Conservation (phyloP, 345 rosid species). For the Tarenaya hassleriana region DNA sequence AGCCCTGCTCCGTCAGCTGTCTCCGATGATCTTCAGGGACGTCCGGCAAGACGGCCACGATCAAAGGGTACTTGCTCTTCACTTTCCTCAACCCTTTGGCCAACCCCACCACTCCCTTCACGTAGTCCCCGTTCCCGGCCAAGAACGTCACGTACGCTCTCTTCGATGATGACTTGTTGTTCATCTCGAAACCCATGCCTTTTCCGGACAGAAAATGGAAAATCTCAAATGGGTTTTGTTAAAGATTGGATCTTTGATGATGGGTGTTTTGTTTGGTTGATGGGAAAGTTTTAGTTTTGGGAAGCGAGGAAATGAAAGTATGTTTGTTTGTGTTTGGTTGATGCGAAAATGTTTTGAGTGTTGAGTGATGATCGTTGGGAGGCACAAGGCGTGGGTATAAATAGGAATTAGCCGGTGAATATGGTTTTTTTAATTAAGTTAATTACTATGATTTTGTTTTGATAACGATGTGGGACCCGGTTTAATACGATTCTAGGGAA, state of each 20-base stretch:
- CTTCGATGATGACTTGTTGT: constrained; percentile 18
- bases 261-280: too few relatives aligned
- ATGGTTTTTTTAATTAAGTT: constrained; percentile 6
- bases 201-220: not conserved
- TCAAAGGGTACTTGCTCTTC: constrained; percentile 47
- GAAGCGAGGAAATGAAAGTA: too few relatives aligned
- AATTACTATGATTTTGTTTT: not conserved
- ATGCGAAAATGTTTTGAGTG: not conserved
- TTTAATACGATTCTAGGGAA: too few relatives aligned
- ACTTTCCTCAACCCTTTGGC: constrained; percentile 65
- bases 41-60: constrained; percentile 60
- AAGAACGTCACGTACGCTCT: constrained; percentile 53
- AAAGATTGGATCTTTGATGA: too few relatives aligned
- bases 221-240: not conserved
- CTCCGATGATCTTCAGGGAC: constrained; percentile 60
- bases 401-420: constrained; percentile 16
- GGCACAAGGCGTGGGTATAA: constrained; percentile 15
- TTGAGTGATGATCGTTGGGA: constrained; percentile 19
- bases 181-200: constrained; percentile 26
- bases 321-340: not conserved
- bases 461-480: too few relatives aligned
- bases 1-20: constrained; percentile 49
- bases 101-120: constrained; percentile 64
- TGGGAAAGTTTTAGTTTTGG: too few relatives aligned
- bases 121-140: constrained; percentile 63